These are phyloP conservation scores for Tetraselmis chui DNA, from an alignment of 139 green algal genomes.

Conservation along the genomic window DNA sequence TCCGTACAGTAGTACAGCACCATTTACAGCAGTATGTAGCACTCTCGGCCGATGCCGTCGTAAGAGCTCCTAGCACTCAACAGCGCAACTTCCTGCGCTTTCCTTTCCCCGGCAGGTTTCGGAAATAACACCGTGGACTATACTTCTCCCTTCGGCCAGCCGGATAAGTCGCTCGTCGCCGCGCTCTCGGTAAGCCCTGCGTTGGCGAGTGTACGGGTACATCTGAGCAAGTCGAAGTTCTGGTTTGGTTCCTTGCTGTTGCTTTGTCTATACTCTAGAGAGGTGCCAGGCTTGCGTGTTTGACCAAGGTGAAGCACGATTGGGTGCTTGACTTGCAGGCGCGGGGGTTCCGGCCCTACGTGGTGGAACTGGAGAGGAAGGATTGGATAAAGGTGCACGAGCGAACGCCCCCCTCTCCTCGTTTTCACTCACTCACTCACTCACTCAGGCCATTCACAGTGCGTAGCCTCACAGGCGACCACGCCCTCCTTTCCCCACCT, in stretches of 20 bases:
- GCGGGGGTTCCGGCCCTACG: constrained; percentile 18
- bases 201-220: not conserved
- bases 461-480: not conserved
- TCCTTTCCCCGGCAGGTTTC: too few species aligned
- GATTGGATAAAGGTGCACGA: constrained; percentile 15
- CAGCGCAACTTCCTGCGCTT: too few species aligned
- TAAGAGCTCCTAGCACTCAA: too few species aligned
- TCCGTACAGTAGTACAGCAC: too few species aligned
- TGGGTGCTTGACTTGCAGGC: not conserved
- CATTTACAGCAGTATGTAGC: too few species aligned
- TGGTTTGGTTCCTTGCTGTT: not conserved
- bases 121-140: constrained; percentile 51
- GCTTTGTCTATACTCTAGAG: not conserved
- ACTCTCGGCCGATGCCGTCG: too few species aligned
- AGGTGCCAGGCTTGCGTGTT: not conserved
- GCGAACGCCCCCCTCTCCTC: not conserved
- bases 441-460: not conserved
- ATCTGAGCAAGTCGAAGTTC: not conserved
- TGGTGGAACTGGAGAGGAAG: constrained; percentile 16
- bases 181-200: constrained; percentile 18
- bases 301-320: too few species aligned
- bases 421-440: not conserved
- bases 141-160: constrained; percentile 19
- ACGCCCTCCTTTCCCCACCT: not conserved
- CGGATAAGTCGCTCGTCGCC: constrained; percentile 10